These are phyloP conservation scores for Chaetomiaceae sp. DNA, from an alignment of 2,329 filamentous ascomycete species.

Conservation along the genomic window DNA sequence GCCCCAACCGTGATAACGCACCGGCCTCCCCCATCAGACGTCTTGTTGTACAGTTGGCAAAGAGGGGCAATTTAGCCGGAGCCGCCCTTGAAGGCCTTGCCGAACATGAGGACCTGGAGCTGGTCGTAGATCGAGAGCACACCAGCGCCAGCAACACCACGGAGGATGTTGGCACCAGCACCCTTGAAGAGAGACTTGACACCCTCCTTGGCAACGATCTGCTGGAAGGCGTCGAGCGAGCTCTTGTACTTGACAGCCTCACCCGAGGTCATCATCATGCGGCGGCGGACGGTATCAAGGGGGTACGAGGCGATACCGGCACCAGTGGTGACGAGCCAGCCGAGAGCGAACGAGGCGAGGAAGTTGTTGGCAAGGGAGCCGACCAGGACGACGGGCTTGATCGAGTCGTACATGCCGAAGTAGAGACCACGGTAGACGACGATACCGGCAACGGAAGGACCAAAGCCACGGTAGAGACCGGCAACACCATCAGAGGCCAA, in stretches of 20 bases:
- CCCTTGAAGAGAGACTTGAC: constrained; percentile 99
- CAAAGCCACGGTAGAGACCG: constrained; percentile 99
- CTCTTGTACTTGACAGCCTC: constrained; percentile 99
- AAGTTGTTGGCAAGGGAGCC: constrained; percentile 95
- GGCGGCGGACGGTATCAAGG: constrained; percentile 99
- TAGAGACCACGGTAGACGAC: constrained; percentile 99
- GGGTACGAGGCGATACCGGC: constrained; percentile 99
- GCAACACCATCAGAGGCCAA: constrained; percentile 96
- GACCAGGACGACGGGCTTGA: constrained; percentile 96
- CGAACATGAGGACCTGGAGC: constrained; percentile 98
- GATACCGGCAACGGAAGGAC: constrained; percentile 98
- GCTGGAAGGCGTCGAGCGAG: constrained; percentile 87
- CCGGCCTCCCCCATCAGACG: constrained; percentile 33
- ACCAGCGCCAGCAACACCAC: constrained; percentile 99
- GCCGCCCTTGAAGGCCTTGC: constrained; percentile 90
- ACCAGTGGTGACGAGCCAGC: constrained; percentile 99
- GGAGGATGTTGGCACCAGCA: constrained; percentile 99
- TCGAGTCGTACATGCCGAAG: constrained; percentile 99
- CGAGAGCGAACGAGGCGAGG: constrained; percentile 97
- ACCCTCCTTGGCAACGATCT: constrained; percentile 98
- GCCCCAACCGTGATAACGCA: constrained; percentile 31
- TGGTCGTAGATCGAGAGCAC: constrained; percentile 99
- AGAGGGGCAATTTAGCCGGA: constrained; percentile 46
- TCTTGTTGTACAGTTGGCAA: constrained; percentile 32
- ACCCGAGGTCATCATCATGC: constrained; percentile 99